Percentiles rank a stretch among this genome's conserved stretches.
These are phyloP conservation scores for Candida bentonensis DNA, from an alignment of 805 yeast genomes.

Conservation along the genomic window DNA sequence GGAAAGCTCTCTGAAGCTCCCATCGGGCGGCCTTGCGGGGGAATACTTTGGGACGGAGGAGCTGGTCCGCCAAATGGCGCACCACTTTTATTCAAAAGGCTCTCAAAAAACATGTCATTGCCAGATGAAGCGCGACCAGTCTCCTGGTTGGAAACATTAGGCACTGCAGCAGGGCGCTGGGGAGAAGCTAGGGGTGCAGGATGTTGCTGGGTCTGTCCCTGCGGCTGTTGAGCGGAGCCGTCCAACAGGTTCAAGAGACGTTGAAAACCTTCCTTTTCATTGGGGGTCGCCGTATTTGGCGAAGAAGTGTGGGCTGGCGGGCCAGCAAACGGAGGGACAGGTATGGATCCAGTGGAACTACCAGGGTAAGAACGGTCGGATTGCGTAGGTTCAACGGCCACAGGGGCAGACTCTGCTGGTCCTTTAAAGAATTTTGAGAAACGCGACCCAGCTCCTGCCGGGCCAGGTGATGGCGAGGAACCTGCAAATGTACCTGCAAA, in stretches of 20 bases:
- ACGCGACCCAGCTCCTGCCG: constrained; percentile 4
- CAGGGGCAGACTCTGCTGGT: too few species aligned
- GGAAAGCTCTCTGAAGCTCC: too few species aligned
- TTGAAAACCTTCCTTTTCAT: not conserved
- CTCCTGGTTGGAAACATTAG: too few species aligned
- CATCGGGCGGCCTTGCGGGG: too few species aligned
- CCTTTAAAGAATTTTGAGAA: constrained; percentile 6
- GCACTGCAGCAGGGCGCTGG: not conserved
- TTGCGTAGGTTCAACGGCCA: too few species aligned
- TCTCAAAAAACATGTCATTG: constrained; percentile 6
- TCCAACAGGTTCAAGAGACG: not conserved
- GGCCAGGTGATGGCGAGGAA: too few species aligned
- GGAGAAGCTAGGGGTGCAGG: not conserved
- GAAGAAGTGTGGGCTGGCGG: not conserved
- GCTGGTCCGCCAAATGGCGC: constrained; percentile 1
- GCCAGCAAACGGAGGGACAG: not conserved
- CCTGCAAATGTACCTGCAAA: too few species aligned
- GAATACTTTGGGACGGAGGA: too few species aligned
- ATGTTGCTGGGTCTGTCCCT: not conserved
- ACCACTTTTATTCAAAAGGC: constrained; percentile 4
- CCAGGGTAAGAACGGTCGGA: too few species aligned
- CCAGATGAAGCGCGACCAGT: constrained; percentile 4
- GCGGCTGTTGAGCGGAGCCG: not conserved
- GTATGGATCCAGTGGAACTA: not conserved
- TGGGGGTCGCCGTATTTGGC: not conserved